A percentile compares a stretch with the other conserved stretches of the same genome.
These are phyloP conservation scores for Hanseniaspora thailandica DNA, from an alignment of 805 yeast genomes.

Conservation along the genomic window DNA sequence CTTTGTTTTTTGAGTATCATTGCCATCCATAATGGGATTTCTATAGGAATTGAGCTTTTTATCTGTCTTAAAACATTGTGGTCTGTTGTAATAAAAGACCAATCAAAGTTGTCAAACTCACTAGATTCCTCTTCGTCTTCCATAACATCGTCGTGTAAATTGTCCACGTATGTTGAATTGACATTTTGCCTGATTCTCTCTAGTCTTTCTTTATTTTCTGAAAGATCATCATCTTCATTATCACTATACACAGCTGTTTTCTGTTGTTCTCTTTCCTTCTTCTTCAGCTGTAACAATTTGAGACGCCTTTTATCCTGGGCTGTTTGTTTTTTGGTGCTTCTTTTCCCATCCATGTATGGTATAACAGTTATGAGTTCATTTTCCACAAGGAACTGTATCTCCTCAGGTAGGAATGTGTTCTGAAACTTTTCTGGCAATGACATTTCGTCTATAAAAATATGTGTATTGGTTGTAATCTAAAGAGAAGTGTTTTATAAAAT, in stretches of 20 bases:
- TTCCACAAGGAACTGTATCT: conserved; percentile 75
- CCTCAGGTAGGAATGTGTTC: conserved; percentile 57
- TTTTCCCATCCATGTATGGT: conserved; percentile 44
- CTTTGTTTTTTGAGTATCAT: conserved; percentile 69
- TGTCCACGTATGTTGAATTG: not conserved
- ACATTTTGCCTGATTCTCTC: conserved; percentile 1
- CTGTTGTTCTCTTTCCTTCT: not conserved
- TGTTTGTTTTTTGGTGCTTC: conserved; percentile 10
- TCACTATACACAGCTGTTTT: conserved; percentile 10
- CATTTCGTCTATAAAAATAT: conserved; percentile 39
- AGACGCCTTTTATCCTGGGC: conserved; percentile 3
- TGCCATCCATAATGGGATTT: conserved; percentile 83
- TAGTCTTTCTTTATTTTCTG: not conserved
- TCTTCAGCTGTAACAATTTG: not conserved
- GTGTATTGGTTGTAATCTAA: no score
- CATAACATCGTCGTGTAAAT: not conserved
- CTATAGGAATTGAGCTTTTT: conserved; percentile 52
- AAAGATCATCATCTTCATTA: conserved; percentile 4
- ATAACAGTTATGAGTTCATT: conserved; percentile 59
- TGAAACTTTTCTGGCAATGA: conserved; percentile 47
- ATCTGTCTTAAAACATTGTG: conserved; percentile 24
- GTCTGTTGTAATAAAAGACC: conserved; percentile 32
- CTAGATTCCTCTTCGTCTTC: not conserved
- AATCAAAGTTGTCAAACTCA: conserved; percentile 15
- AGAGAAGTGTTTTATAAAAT: no score